Conservation (phyloP, 352 stramenopile genomes). For the Saprolegnia diclina region DNA sequence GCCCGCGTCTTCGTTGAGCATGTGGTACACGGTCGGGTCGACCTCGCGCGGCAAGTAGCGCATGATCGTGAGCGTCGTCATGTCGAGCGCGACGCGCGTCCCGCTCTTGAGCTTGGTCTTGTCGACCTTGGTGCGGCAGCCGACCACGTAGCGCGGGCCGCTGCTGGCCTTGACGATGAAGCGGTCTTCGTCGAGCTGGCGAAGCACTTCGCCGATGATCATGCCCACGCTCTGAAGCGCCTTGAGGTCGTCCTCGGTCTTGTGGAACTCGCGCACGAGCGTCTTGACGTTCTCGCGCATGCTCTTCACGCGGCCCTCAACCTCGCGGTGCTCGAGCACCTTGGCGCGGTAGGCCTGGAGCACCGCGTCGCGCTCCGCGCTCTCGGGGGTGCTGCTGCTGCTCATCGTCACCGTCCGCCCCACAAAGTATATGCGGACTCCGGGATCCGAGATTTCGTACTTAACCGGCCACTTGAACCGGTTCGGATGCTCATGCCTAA, state of each 20-base stretch:
- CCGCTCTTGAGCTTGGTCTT: conserved; percentile 96
- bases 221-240: conserved; percentile 95
- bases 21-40: conserved; percentile 99
- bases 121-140: conserved; percentile 92
- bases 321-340: conserved; percentile 95
- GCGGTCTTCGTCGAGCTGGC: conserved; percentile 95
- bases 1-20: conserved; percentile 97
- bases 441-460: not conserved
- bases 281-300: conserved; percentile 95
- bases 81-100: conserved; percentile 97
- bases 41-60: conserved; percentile 96
- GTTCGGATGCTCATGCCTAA: not conserved
- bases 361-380: conserved; percentile 89
- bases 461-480: not conserved
- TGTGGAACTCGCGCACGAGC: conserved; percentile 96
- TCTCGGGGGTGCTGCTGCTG: conserved; percentile 29
- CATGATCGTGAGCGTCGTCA: conserved; percentile 99
- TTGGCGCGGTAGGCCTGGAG: conserved; percentile 94
- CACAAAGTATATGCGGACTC: conserved; percentile 5
- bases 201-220: conserved; percentile 99
- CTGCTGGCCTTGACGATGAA: conserved; percentile 99
- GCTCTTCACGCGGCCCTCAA: conserved; percentile 95
- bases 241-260: conserved; percentile 98
- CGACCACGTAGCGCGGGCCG: conserved; percentile 98
- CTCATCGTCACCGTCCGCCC: conserved; percentile 22